Base-by-base conservation (phyloP, 1,284 basidiomycete species). In the Trametes polyzona region DNA sequence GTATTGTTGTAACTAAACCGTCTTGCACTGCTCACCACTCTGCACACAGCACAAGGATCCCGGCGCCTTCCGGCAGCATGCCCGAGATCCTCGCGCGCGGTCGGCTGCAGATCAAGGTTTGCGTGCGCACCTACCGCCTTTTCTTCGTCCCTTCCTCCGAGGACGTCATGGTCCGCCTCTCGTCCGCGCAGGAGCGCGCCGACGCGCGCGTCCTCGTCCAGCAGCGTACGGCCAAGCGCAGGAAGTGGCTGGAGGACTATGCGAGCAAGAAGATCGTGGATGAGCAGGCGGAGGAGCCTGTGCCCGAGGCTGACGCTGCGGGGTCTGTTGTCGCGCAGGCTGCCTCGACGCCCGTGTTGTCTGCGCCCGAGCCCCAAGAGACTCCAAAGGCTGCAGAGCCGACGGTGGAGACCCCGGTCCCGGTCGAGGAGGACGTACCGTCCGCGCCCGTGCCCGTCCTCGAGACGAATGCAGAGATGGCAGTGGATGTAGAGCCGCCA, bases 141-240 rank as follows among this genome's bases (percentile, higher is more conserved):
- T 95, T 96, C 76, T 95, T 88, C 69, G 91, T 92, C 12, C 80
- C 90, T 0, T 72, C 77, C 19, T 86, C 87, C 35, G 90, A 90
- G 64, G 90, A 92, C 61, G 81, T 83, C 63, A 74, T 90, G 55
- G 82, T 82, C 67, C 70, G 77, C 47, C 70, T 62, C 57, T 56
- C 74, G 21, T 67, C 67, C 4, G 67, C 67, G 32, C 74, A 75
- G 9, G 80, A 82, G 44, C 50, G 53, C 23, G 66, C 68, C 23
- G 47, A 63, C 17, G 66, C 68, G 1, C 53, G 43, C n/a, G 59
- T 62, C 40, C 63, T 64, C 7, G 48, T 70, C 8, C 61, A 61
- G 4, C 55, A 42, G 12, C 66, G 67, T 26, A 65, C 66, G 41
- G 42, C 33, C 8, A 56, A 47, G 47, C 68, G 72, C 41, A 59